Base-by-base conservation (phyloP, 140 eudicot genomes). In the Senecio squalidus region DNA sequence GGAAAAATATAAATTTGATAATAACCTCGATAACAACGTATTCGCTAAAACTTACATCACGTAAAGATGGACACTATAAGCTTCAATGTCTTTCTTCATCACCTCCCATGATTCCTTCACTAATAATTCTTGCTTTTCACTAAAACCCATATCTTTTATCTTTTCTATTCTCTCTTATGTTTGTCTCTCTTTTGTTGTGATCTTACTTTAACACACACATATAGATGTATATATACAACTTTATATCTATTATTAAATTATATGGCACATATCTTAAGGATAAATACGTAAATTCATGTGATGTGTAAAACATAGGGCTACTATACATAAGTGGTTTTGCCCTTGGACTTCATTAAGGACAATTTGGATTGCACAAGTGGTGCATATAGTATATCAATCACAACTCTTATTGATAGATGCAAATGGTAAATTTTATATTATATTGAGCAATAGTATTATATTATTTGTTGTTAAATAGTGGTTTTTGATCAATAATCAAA, bases 71-170 rank as follows among this genome's bases (percentile, higher is more conserved):
- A n/a, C n/a, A n/a, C n/a, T n/a, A n/a, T n/a, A n/a, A n/a, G n/a
- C n/a, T n/a, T n/a, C n/a, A n/a, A 80, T 59, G 43, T 80, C 67
- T 67, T 80, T 66, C 69, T 84, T 84, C 82, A 84, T 70, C 26
- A 80, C 39, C 38, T 59, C 84, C 94, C 94, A 84, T 70, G 94
- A 80, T 20, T 84, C 84, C 70, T 77, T 84, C 58, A 84, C 87
- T 62, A 84, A 64, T 52, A 79, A 75, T 70, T 84, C 93, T 69
- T 84, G 81, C 68, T 69, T 80, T 64, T 76, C 87, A 46, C 65
- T 70, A 62, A 83, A 80, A 14, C 69, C 87, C 87, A 80, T 72
- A n/a, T n/a, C n/a, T 23, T 54, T 15, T 62, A 5, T 64, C 40
- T 62, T 8, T 26, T 28, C 55, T n/a, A 13, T 15, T 21, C 1